phyloP scores from a whole-genome alignment of 1,139 yeast species.

The Candida gigantensis region DNA sequence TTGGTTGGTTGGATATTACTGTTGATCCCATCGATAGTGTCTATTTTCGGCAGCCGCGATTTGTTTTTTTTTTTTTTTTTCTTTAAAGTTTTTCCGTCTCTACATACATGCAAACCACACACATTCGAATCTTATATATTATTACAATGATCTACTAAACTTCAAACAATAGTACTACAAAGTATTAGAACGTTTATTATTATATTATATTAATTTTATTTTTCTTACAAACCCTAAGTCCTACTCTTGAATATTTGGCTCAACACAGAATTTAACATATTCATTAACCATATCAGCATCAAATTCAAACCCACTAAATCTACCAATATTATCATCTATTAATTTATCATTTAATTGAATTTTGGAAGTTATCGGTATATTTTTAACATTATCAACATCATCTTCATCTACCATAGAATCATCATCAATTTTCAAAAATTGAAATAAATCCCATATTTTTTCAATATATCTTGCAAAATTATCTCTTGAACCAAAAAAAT shows the following conservation, averaged over 20 bases:
- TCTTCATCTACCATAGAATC: conserved; percentile 6
- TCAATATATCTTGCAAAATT: conserved; percentile 27
- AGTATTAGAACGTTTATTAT: too few species aligned
- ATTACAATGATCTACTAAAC: too few species aligned
- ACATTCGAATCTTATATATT: too few species aligned
- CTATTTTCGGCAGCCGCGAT: too few species aligned
- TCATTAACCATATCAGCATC: conserved; percentile 23
- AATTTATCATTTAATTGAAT: conserved; percentile 23
- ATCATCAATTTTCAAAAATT: conserved; percentile 19
- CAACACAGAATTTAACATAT: conserved; percentile 28
- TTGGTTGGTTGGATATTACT: too few species aligned
- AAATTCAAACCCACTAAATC: conserved; percentile 26
- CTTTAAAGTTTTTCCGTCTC: too few species aligned
- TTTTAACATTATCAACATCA: neutral
- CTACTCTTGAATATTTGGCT: conserved; percentile 18
- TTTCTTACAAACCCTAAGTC: too few species aligned
- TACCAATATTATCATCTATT: conserved; percentile 18
- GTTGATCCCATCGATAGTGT: too few species aligned
- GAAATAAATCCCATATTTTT: conserved; percentile 31
- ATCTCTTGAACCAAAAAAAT: conserved; percentile 34
- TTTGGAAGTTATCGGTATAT: conserved; percentile 20
- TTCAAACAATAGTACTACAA: too few species aligned
- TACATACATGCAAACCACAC: too few species aligned
- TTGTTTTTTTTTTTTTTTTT: too few species aligned
- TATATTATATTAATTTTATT: too few species aligned